phyloP scores from a whole-genome alignment of 2,329 filamentous ascomycete species.

The Phialophora expanda region DNA sequence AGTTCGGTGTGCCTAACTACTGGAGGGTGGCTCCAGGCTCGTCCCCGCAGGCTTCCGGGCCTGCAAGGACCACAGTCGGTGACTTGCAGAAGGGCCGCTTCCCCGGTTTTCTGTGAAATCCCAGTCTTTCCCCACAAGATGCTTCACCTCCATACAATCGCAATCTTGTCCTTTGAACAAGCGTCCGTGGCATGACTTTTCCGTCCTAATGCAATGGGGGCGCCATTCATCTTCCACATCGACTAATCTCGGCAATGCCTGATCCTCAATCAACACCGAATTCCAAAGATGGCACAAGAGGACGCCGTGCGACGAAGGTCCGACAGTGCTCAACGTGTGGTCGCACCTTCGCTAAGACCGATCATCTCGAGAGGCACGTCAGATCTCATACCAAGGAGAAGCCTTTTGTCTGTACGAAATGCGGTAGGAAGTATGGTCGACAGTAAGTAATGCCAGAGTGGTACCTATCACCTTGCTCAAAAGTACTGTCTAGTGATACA shows the following conservation, averaged over 20 bases:
- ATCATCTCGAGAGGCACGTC: slow-evolving; percentile 45
- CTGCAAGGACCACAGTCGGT: background rate
- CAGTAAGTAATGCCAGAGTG: slow-evolving; percentile 27
- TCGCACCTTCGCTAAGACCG: slow-evolving; percentile 42
- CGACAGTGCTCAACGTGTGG: slow-evolving; percentile 37
- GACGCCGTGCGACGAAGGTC: slow-evolving; percentile 29
- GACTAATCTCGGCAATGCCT: slow-evolving; percentile 14
- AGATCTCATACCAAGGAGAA: slow-evolving; percentile 45
- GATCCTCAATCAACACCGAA: slow-evolving; percentile 6
- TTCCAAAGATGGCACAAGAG: slow-evolving; percentile 20
- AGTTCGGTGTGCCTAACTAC: background rate
- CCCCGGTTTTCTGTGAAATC: background rate
- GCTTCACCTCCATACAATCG: background rate
- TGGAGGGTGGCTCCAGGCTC: background rate
- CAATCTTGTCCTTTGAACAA: background rate
- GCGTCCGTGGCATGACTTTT: background rate
- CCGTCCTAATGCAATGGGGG: slow-evolving; percentile 8
- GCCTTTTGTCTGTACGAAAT: slow-evolving; percentile 40
- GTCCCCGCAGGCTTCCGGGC: too few species aligned
- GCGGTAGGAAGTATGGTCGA: slow-evolving; percentile 35
- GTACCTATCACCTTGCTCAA: background rate
- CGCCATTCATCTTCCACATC: background rate
- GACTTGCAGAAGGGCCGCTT: background rate
- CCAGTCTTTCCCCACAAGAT: background rate
- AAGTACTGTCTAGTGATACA: slow-evolving; percentile 29